Conservation (phyloP, 2,329 filamentous ascomycete species). For the Pseudogymnoascus sp. region DNA sequence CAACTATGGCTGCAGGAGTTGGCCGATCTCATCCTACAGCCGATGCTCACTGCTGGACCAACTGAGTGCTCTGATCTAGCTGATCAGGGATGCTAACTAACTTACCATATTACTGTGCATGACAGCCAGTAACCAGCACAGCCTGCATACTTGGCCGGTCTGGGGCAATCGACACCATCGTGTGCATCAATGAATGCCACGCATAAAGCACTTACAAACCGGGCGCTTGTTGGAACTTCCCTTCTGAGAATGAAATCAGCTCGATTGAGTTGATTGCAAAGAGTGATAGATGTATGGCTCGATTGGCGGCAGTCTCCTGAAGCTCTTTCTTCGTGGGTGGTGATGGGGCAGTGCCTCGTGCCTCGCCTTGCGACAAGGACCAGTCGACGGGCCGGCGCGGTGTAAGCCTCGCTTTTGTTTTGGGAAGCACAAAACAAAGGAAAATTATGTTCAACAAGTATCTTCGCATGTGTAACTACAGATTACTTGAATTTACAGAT, state of each 20-base stretch:
- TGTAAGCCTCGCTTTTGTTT: not conserved
- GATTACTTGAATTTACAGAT: not conserved
- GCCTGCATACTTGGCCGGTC: not conserved
- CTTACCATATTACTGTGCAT: not conserved
- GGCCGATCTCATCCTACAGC: not conserved
- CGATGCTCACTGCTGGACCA: not conserved
- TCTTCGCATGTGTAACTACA: not conserved
- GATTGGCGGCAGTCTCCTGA: not conserved
- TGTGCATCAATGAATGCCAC: not conserved
- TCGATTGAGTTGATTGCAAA: not conserved
- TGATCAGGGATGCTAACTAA: not conserved
- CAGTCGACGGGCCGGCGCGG: not conserved
- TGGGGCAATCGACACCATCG: not conserved
- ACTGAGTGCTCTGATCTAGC: not conserved
- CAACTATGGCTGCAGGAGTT: not conserved
- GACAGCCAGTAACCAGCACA: not conserved
- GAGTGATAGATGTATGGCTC: not conserved
- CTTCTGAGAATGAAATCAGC: not conserved
- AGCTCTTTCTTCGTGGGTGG: not conserved
- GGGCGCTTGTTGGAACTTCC: not conserved
- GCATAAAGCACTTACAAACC: not conserved
- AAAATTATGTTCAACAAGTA: not conserved
- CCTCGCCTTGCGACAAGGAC: not conserved
- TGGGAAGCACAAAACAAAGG: not conserved
- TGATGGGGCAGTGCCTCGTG: not conserved